Percentiles rank a stretch among this genome's conserved stretches.
These are phyloP conservation scores for Coniochaeta sp. DNA, from an alignment of 2,329 filamentous ascomycete species.

Conservation along the genomic window DNA sequence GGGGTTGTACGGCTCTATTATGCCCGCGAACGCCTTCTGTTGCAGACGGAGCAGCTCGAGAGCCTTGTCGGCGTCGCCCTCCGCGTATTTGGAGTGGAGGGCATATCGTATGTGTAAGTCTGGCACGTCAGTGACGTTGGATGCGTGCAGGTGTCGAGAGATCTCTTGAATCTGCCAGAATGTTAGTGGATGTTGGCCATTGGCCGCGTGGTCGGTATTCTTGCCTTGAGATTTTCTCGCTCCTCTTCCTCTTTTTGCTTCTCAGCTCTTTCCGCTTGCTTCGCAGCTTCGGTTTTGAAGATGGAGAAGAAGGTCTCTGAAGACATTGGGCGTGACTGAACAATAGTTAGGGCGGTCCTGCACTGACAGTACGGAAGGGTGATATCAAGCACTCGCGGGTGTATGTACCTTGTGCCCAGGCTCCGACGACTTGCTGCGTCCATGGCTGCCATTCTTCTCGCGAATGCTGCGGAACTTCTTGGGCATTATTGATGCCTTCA, in stretches of 20 bases:
- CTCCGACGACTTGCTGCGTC: slow-evolving; percentile 48
- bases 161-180: slow-evolving; percentile 24
- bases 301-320: slow-evolving; percentile 54
- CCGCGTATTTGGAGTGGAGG: slow-evolving; percentile 55
- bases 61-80: slow-evolving; percentile 66
- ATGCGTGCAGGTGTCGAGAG: slow-evolving; percentile 19
- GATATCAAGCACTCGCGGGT: neutral
- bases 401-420: slow-evolving; percentile 42
- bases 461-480: slow-evolving; percentile 65
- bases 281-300: slow-evolving; percentile 54
- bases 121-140: neutral
- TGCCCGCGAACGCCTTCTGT: slow-evolving; percentile 73
- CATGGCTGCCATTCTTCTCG: slow-evolving; percentile 52
- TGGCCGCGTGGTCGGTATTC: slow-evolving; percentile 13
- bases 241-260: slow-evolving; percentile 18
- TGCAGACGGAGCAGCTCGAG: slow-evolving; percentile 71
- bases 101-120: slow-evolving; percentile 48
- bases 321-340: slow-evolving; percentile 43
- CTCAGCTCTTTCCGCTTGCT: slow-evolving; percentile 28
- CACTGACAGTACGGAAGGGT: neutral
- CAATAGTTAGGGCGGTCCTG: slow-evolving; percentile 9
- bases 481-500: slow-evolving; percentile 34
- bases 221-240: slow-evolving; percentile 38
- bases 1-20: slow-evolving; percentile 68
- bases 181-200: neutral